A percentile compares a stretch with the other conserved stretches of the same genome.
Conservation (phyloP, 1,284 basidiomycete species). For the Marasmius oreades region DNA sequence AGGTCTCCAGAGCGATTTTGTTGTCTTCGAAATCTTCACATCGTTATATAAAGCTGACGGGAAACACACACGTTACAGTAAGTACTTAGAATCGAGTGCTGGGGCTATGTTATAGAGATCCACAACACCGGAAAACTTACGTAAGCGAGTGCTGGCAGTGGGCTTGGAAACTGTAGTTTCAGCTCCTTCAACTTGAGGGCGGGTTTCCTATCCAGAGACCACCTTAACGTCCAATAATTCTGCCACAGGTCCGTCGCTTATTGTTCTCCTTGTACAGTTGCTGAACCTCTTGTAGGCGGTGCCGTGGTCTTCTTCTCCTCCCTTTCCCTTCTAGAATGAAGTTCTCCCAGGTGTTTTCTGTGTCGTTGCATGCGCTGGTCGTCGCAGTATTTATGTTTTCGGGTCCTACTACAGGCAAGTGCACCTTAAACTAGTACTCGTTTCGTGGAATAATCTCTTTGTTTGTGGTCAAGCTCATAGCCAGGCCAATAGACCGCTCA, state of each 20-base stretch:
- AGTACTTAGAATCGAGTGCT: too few relatives aligned
- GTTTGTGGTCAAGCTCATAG: slow-evolving; percentile 46
- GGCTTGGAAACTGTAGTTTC: neutral
- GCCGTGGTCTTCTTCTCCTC: neutral
- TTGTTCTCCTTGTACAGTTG: neutral
- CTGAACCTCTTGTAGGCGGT: neutral
- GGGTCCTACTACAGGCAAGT: neutral
- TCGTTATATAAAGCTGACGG: too few relatives aligned
- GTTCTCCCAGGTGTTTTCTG: neutral
- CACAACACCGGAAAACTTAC: neutral
- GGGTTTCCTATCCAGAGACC: neutral
- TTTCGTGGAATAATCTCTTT: neutral
- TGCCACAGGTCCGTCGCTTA: neutral
- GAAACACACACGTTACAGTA: too few relatives aligned
- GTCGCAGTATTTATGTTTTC: neutral
- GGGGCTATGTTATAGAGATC: too few relatives aligned
- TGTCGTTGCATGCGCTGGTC: slow-evolving; percentile 2
- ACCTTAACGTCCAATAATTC: neutral
- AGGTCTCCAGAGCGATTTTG: too few relatives aligned
- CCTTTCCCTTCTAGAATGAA: neutral
- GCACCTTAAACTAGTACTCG: too few relatives aligned
- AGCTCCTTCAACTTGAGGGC: neutral
- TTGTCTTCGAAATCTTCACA: too few relatives aligned
- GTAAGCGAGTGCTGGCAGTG: neutral
- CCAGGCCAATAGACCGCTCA: slow-evolving; percentile 50